These are phyloP conservation scores for Ogataea allantospora DNA, from an alignment of 805 yeast genomes.

Conservation along the genomic window DNA sequence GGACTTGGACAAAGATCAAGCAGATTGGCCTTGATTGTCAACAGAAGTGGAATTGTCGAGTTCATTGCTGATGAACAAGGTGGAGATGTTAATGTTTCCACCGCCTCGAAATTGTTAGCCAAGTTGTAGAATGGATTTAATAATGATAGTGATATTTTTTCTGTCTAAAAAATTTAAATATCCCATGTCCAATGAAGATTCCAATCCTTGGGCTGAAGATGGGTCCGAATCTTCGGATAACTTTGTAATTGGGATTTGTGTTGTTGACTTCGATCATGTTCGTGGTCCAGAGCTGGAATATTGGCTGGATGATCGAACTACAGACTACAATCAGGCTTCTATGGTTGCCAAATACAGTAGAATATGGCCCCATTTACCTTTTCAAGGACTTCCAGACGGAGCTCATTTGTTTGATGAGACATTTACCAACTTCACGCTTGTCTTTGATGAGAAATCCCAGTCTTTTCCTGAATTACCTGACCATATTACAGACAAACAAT, in stretches of 20 bases:
- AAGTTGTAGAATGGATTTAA: slow-evolving; percentile 20
- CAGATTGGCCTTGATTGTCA: slow-evolving; percentile 68
- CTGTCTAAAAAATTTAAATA: neutral
- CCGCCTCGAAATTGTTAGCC: slow-evolving; percentile 27
- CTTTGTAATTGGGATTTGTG: slow-evolving; percentile 75
- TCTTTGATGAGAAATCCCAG: slow-evolving; percentile 57
- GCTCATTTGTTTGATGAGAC: slow-evolving; percentile 92
- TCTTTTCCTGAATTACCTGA: slow-evolving; percentile 44
- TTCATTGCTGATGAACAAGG: slow-evolving; percentile 31
- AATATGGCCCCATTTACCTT: slow-evolving; percentile 85
- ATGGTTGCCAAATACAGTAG: slow-evolving; percentile 33
- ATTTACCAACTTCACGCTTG: slow-evolving; percentile 82
- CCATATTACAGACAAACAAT: slow-evolving; percentile 28
- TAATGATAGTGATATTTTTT: slow-evolving; percentile 2
- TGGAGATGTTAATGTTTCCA: slow-evolving; percentile 29
- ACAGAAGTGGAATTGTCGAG: slow-evolving; percentile 40
- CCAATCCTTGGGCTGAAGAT: slow-evolving; percentile 5
- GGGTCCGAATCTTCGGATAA: neutral
- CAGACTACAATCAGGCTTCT: slow-evolving; percentile 32
- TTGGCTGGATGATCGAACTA: slow-evolving; percentile 56
- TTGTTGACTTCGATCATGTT: slow-evolving; percentile 88
- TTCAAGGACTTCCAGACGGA: slow-evolving; percentile 96
- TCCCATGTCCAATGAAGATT: slow-evolving; percentile 3
- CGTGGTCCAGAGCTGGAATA: slow-evolving; percentile 96
- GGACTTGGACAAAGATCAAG: slow-evolving; percentile 60